Evolutionary conservation across 192 early-diverging fungal species (phyloP), one percentile per base, ranked within the genome.

Genomic region (Coemansia sp.): DNA sequence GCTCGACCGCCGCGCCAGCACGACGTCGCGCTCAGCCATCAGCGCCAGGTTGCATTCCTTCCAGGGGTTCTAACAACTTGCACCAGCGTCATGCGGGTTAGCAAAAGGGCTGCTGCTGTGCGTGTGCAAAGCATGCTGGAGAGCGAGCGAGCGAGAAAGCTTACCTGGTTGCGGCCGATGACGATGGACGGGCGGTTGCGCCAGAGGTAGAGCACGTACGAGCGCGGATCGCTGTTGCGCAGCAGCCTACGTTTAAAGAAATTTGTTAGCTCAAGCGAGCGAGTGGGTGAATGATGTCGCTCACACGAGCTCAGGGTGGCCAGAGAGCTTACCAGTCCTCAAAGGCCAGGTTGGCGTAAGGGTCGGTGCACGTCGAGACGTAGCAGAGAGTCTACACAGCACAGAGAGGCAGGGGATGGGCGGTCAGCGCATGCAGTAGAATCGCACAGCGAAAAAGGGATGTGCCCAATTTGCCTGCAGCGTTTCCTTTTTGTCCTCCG

Each of bases 91-190:
- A n/a, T n/a, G n/a, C n/a, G 14, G 1, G 47, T 51, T 51, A 51
- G 24, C 3, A 15, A 51, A 10, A 10, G 2, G 15, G 25, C 11
- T 29, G 11, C 11, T 10, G 47, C 47, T 15, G 3, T 20, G 47
- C 65, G 43, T 40, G 6, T 3, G 17, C n/a, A 32, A 5, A 4
- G 43, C 9, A 41, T 14, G 35, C 65, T 6, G 15, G 24, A 9
- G 19, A 9, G 29, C 22, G 29, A 32, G 39, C 15, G 25, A 24
- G 45, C n/a, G 46, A 35, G 54, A 20, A 35, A 25, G 27, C 51
- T 22, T 79, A 87, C 86, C 84, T 98, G 97, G 74, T 99, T 99
- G 53, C 95, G 86, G 5, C 98, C 98, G 73, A 99, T 88, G 36
- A 99, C 92, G 2, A 98, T 92, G 59, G 93, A 93, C 41, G 87